Evolutionary conservation across 140 eudicot genomes (phyloP).

Genomic region (Senecio squalidus): DNA sequence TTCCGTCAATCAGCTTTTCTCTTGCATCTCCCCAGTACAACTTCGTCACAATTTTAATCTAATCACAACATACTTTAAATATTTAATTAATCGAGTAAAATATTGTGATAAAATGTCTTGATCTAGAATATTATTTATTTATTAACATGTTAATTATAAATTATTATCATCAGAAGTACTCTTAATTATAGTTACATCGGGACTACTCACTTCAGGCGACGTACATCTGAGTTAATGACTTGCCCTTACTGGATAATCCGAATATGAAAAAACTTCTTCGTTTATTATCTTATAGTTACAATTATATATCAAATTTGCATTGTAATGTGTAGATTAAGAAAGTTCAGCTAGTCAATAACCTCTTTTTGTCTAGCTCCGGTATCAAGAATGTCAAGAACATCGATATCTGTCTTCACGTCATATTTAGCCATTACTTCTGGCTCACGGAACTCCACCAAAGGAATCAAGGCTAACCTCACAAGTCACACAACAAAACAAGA

Average conservation of each 20-base stretch:
- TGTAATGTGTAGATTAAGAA: not conserved
- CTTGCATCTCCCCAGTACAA: conserved; percentile 94
- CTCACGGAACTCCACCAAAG: conserved; percentile 70
- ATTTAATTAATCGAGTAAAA: no score
- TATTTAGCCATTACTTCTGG: conserved; percentile 76
- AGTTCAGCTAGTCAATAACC: conserved; percentile 34
- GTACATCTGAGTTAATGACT: no score
- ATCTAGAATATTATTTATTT: no score
- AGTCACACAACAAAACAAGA: not conserved
- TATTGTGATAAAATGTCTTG: not conserved
- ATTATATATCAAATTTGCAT: no score
- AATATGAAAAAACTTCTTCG: no score
- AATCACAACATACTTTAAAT: not conserved
- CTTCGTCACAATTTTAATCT: conserved; percentile 61
- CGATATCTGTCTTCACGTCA: conserved; percentile 51
- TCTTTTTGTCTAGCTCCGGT: conserved; percentile 88
- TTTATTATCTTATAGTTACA: no score
- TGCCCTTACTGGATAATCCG: no score
- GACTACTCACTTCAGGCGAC: no score
- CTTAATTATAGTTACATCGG: no score
- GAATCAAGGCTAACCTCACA: conserved; percentile 58
- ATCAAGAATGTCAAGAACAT: conserved; percentile 76
- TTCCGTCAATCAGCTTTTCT: conserved; percentile 68
- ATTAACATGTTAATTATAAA: no score
- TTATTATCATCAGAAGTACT: no score